Evolutionary conservation across 176 grass and related monocot genomes (phyloP).

Genomic region (Avena eriantha): DNA sequence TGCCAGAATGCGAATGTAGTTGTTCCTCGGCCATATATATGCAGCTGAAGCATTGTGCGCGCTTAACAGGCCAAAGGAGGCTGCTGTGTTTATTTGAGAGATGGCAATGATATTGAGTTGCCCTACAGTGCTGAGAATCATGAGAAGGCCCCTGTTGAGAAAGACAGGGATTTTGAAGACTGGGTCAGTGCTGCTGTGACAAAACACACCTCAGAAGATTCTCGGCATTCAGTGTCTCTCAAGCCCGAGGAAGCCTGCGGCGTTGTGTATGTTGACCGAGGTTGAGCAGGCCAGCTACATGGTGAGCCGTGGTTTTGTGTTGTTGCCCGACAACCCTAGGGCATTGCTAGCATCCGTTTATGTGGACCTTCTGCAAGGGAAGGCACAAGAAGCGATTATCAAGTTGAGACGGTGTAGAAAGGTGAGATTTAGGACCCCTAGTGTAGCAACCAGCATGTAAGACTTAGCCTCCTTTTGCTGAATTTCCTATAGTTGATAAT

Average conservation of each 20-base stretch:
- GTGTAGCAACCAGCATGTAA: constrained; percentile 58
- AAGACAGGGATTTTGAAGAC: constrained; percentile 72
- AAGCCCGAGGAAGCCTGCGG: constrained; percentile 73
- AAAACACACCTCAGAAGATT: constrained; percentile 57
- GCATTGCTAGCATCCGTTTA: constrained; percentile 76
- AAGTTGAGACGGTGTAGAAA: constrained; percentile 83
- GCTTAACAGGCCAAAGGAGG: constrained; percentile 74
- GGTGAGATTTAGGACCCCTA: constrained; percentile 67
- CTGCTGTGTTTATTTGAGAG: constrained; percentile 71
- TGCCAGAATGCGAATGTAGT: constrained; percentile 70
- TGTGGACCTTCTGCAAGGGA: constrained; percentile 83
- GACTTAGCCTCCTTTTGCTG: constrained; percentile 29
- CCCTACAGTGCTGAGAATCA: constrained; percentile 70
- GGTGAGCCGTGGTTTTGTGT: constrained; percentile 56
- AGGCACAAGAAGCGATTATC: constrained; percentile 60
- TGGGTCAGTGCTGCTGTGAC: constrained; percentile 40
- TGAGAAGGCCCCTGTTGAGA: constrained; percentile 70
- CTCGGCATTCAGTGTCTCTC: constrained; percentile 36
- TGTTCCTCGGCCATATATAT: constrained; percentile 76
- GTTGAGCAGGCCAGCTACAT: constrained; percentile 71
- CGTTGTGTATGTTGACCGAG: constrained; percentile 74
- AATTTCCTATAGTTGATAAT: constrained; percentile 63
- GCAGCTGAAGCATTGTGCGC: constrained; percentile 81
- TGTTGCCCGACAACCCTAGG: constrained; percentile 68
- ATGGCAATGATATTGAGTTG: constrained; percentile 58